These are phyloP conservation scores for Tetrapyrgos nigripes DNA, from an alignment of 1,284 basidiomycete species.

Conservation along the genomic window DNA sequence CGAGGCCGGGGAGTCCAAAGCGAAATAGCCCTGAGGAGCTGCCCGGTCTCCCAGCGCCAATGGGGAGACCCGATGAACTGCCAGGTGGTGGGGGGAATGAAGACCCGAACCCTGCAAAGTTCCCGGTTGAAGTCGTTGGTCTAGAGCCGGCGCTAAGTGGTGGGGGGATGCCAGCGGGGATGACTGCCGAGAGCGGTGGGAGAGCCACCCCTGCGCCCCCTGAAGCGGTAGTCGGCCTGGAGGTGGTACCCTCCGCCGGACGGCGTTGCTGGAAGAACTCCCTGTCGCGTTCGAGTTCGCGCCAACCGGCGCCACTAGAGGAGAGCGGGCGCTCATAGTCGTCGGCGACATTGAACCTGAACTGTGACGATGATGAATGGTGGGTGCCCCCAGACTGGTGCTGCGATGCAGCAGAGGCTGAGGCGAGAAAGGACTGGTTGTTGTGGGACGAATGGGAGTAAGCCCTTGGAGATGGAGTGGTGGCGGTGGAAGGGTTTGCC, in stretches of 20 bases:
- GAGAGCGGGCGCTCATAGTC: constrained; percentile 38
- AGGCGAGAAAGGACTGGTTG: constrained; percentile 47
- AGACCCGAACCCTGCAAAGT: constrained; percentile 40
- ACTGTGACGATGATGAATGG: constrained; percentile 52
- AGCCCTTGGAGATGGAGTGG: constrained; percentile 60
- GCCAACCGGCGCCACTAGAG: constrained; percentile 21
- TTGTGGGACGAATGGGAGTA: constrained; percentile 3
- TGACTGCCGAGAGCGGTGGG: constrained; percentile 76
- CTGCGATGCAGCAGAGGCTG: constrained; percentile 43
- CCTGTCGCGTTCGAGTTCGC: not conserved
- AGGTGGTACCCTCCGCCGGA: constrained; percentile 10
- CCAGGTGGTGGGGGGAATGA: not conserved
- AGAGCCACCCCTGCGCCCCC: constrained; percentile 51
- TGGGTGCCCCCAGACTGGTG: constrained; percentile 71
- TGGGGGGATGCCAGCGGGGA: constrained; percentile 56
- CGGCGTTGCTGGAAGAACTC: constrained; percentile 18
- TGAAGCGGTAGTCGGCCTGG: constrained; percentile 9
- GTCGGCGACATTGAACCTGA: constrained; percentile 14
- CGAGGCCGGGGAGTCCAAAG: constrained; percentile 1
- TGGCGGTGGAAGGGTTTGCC: constrained; percentile 20
- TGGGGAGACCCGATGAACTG: constrained; percentile 4
- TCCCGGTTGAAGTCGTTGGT: constrained; percentile 1
- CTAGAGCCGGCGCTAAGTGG: constrained; percentile 13
- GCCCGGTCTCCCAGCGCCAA: not conserved
- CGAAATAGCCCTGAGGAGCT: constrained; percentile 3